Percentiles rank a stretch among this genome's conserved stretches.
phyloP scores from a whole-genome alignment of 768 basidiomycete species.

The Calocybe indica region DNA sequence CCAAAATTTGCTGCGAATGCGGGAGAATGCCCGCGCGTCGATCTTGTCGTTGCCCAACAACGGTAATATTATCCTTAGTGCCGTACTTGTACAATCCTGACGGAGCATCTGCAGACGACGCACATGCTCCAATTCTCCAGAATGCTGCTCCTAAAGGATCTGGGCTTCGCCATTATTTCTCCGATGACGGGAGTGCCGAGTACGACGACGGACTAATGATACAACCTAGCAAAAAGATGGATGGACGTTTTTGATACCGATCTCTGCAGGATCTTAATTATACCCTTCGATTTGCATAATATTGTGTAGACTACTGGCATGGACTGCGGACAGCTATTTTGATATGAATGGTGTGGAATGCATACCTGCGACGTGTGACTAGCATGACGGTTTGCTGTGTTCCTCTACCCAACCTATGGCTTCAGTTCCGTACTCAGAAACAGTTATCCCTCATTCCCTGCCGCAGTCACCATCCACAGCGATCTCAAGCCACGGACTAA shows the following conservation, averaged over 20 bases:
- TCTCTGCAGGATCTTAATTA: background rate
- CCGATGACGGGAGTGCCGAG: slow-evolving; percentile 42
- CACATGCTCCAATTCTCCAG: slow-evolving; percentile 46
- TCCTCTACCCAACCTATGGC: too few species aligned
- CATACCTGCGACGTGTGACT: too few species aligned
- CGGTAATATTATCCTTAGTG: slow-evolving; percentile 40
- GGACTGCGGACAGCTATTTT: slow-evolving; percentile 6
- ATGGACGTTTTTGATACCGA: slow-evolving; percentile 30
- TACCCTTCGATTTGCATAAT: slow-evolving; percentile 2
- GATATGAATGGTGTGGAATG: too few species aligned
- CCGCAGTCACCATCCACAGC: too few species aligned
- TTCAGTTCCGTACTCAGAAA: too few species aligned
- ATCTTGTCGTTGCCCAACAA: slow-evolving; percentile 49
- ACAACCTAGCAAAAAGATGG: slow-evolving; percentile 26
- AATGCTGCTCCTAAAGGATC: slow-evolving; percentile 44
- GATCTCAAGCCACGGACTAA: too few species aligned
- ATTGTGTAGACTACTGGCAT: slow-evolving; percentile 7
- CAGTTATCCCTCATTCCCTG: too few species aligned
- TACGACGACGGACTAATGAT: slow-evolving; percentile 45
- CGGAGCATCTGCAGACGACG: slow-evolving; percentile 47
- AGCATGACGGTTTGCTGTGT: too few species aligned
- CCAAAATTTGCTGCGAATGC: slow-evolving; percentile 75
- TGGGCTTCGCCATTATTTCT: slow-evolving; percentile 48
- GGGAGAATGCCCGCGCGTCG: slow-evolving; percentile 65
- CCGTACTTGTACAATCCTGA: slow-evolving; percentile 38